Evolutionary conservation across 2,329 filamentous ascomycete species (phyloP).

Genomic region (Sphaerulina musiva): DNA sequence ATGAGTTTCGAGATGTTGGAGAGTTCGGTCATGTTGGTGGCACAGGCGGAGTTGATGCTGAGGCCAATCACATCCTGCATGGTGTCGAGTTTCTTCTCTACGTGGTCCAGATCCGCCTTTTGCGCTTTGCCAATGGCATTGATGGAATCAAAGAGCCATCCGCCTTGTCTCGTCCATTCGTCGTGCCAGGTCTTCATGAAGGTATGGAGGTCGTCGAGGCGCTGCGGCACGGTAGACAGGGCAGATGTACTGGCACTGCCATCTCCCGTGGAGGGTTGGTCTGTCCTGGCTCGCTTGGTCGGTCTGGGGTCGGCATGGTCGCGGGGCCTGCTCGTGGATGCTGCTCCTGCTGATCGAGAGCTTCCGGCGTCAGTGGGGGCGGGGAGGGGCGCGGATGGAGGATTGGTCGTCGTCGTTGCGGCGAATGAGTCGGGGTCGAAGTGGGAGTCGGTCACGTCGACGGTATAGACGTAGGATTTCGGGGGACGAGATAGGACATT

Average conservation of each 20-base stretch:
- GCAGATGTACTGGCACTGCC: slow-evolving; percentile 11
- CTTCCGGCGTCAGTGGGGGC: slow-evolving; percentile 7
- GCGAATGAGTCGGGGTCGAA: slow-evolving; percentile 20
- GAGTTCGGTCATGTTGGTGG: slow-evolving; percentile 24
- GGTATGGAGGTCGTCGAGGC: slow-evolving; percentile 12
- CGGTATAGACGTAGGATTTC: slow-evolving; percentile 22
- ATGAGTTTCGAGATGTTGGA: slow-evolving; percentile 33
- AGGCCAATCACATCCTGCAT: slow-evolving; percentile 27
- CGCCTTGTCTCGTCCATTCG: slow-evolving; percentile 28
- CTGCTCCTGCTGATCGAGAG: background rate
- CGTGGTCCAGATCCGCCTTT: slow-evolving; percentile 10
- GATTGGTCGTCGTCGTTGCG: background rate
- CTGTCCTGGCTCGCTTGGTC: slow-evolving; percentile 18
- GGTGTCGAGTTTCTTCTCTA: slow-evolving; percentile 19
- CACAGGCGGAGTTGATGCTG: slow-evolving; percentile 25
- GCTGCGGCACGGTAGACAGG: slow-evolving; percentile 9
- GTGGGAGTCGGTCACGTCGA: slow-evolving; percentile 17
- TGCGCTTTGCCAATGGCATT: slow-evolving; percentile 16
- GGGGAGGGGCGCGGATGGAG: too few relatives aligned
- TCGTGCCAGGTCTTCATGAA: slow-evolving; percentile 23
- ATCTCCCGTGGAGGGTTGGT: slow-evolving; percentile 5
- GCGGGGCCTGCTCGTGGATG: background rate
- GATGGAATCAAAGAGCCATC: slow-evolving; percentile 29
- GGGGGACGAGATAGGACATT: slow-evolving; percentile 16
- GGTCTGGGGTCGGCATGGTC: slow-evolving; percentile 14